Evolutionary conservation across 768 basidiomycete species (phyloP), one percentile per base, ranked within the genome.

Genomic region (Multifurca ochricompacta): DNA sequence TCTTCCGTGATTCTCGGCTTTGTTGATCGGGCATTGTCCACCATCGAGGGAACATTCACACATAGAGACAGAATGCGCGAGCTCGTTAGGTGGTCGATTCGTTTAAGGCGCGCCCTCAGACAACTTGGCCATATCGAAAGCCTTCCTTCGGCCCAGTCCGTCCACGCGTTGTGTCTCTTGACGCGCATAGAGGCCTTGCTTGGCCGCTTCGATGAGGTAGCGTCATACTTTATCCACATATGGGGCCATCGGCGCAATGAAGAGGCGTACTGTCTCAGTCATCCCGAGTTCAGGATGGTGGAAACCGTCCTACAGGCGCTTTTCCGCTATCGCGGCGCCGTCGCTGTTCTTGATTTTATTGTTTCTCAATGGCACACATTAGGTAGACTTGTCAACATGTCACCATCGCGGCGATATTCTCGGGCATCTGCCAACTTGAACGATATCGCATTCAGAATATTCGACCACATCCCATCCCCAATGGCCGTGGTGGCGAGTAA

Each of bases 11-110:
- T 48, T 43, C 43, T 60, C 37, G 28, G 18, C 19, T 61, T 61
- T 23, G 44, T 54, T 23, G 60, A 61, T 59, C 58, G 58, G n/a
- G 53, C 50, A 2, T 32, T 54, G 11, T 41, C 57, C 19, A 36
- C 32, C 34, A n/a, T 59, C n/a, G 60, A 61, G 42, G 41, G 16
- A 18, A 28, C 48, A 11, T 49, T 51, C 44, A 25, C 28, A n/a
- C 32, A 36, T 25, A 21, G 28, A 23, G 41, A 60, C 18, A 47
- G 54, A 45, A 25, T 43, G 46, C 56, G 42, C 4, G 51, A 58
- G 21, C 45, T 60, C 30, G 43, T 52, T 28, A 34, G 53, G 39
- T 60, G 59, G 59, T 37, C 31, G 6, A 31, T 34, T 39, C 59
- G 59, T 21, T 34, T 60, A 45, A 48, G 48, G 14, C 48, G 32